Evolutionary conservation across 2,329 filamentous ascomycete species (phyloP).

Genomic region (Neoscytalidium dimidiatum): DNA sequence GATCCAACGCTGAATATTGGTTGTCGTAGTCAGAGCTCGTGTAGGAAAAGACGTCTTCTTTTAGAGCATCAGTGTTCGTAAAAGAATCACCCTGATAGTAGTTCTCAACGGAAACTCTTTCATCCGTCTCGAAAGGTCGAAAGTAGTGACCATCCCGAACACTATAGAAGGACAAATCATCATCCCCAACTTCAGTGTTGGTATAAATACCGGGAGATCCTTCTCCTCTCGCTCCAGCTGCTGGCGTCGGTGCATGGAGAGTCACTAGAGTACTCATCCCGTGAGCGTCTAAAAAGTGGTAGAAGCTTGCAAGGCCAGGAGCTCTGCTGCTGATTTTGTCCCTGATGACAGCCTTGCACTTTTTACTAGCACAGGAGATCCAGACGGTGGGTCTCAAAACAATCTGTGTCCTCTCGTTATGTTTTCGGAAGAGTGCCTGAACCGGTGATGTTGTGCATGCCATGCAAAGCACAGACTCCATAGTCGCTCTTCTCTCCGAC

Average conservation of each 20-base stretch:
- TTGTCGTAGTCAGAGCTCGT: no score
- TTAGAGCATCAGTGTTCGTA: no score
- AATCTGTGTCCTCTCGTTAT: constrained; percentile 2
- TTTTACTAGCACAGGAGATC: not conserved
- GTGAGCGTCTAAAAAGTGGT: not conserved
- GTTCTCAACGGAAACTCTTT: no score
- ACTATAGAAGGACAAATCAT: no score
- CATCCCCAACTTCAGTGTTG: no score
- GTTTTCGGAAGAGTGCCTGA: not conserved
- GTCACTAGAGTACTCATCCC: not conserved
- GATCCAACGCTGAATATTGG: no score
- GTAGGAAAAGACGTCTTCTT: no score
- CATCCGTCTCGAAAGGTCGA: no score
- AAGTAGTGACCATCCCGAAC: no score
- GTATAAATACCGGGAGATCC: no score
- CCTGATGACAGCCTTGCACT: not conserved
- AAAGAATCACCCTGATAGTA: no score
- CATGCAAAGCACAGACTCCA: constrained; percentile 20
- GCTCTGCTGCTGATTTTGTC: not conserved
- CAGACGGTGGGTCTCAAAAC: not conserved
- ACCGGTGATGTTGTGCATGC: constrained; percentile 12
- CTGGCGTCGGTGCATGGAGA: not conserved
- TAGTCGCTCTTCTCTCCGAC: not conserved
- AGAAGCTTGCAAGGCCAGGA: not conserved
- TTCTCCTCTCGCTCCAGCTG: no score